Evolutionary conservation across 1,139 yeast species (phyloP).

Genomic region (Nakaseomyces delphensis): DNA sequence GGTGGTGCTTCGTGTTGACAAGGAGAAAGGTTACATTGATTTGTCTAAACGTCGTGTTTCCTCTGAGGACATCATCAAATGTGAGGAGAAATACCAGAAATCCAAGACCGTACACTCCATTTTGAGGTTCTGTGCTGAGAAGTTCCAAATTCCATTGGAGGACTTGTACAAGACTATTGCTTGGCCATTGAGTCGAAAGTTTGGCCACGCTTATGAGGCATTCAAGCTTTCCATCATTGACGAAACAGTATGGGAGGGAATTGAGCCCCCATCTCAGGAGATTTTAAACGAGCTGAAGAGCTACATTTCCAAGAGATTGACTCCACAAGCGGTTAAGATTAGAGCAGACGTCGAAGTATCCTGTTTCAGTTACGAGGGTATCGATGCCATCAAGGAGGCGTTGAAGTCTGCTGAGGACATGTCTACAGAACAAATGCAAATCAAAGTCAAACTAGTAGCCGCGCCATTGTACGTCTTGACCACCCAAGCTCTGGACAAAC

Average conservation of each 20-base stretch:
- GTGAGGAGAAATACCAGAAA: conserved; percentile 96
- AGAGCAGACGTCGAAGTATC: conserved; percentile 98
- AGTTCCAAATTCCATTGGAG: conserved; percentile 81
- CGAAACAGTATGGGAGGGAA: conserved; percentile 74
- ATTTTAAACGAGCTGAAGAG: conserved; percentile 72
- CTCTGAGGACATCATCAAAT: conserved; percentile 93
- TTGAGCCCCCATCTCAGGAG: conserved; percentile 56
- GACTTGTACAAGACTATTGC: conserved; percentile 80
- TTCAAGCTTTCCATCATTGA: conserved; percentile 93
- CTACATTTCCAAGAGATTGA: conserved; percentile 85
- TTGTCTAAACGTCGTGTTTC: conserved; percentile 95
- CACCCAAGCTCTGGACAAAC: conserved; percentile 86
- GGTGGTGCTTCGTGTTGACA: conserved; percentile 97
- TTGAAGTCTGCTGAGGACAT: conserved; percentile 77
- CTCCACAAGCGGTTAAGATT: conserved; percentile 96
- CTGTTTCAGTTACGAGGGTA: conserved; percentile 95
- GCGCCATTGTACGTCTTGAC: conserved; percentile 95
- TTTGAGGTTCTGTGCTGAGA: conserved; percentile 96
- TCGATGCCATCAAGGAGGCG: conserved; percentile 90
- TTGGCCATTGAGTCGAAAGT: conserved; percentile 94
- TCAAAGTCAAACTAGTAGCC: conserved; percentile 91
- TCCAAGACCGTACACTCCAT: conserved; percentile 96
- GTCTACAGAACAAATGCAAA: conserved; percentile 74
- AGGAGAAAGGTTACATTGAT: conserved; percentile 97
- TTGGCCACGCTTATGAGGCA: conserved; percentile 96